Base-by-base conservation (phyloP, 208 protist species). In the Leptomonas pyrrhocoris region DNA sequence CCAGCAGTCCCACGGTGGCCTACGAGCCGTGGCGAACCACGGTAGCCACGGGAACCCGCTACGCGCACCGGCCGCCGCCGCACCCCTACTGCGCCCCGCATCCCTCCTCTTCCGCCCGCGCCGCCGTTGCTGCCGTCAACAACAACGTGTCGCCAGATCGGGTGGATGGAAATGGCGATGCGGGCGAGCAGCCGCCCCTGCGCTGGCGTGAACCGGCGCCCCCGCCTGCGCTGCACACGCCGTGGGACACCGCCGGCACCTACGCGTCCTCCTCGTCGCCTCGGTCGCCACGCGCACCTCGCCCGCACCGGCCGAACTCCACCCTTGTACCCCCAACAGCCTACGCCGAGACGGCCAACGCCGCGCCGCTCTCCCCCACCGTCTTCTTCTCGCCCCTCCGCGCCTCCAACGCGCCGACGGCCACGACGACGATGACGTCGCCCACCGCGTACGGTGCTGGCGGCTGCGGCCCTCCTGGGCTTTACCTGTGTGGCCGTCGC, bases 21-120 rank as follows among this genome's bases (percentile, higher is more conserved):
- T 67, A 48, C 49, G 61, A 67, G 61, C 61, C 61, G 15, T 67
- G 61, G 61, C 46, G 61, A 6, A 67, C 61, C 21, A 67, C 61
- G 48, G 61, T 67, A 31, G 61, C 61, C 1, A 67, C 61, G 23
- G 46, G 61, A 15, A 57, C 61, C 21, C 61, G 48, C 30, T 57
- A 57, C 61, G 48, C 61, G 15, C 61, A 55, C 48, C 61, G 49
- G 9, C 61, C 61, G 1, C 61, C 61, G 12, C 61, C 61, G 3
- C 61, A 67, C 49, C 61, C 61, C 8, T 67, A 67, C 36, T 31
- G 46, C 15, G 28, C 59, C 5, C 7, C 25, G 9, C 59, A 23
- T 25, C 9, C 21, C 19, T 40, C 30, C 51, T 23, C n/a, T 15
- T 43, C 40, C 40, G 11, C n/a, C 36, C 30, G 25, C 36, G 12